A percentile compares a stretch with the other conserved stretches of the same genome.
These are phyloP conservation scores for Camellia lanceoleosa DNA, from an alignment of 148 eudicot species.

Conservation along the genomic window DNA sequence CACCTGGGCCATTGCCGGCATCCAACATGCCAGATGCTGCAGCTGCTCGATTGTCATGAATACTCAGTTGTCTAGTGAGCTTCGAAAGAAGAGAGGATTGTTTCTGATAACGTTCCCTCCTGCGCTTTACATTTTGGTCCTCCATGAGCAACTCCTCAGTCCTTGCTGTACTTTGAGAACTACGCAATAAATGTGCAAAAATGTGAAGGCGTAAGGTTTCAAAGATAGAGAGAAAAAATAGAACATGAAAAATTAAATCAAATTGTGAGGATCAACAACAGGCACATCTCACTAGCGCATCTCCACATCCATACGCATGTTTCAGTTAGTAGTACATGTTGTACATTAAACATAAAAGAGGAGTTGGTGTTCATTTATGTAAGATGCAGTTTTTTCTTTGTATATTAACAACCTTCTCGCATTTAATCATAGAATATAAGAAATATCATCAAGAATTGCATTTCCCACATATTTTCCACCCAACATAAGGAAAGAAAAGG, in stretches of 20 bases:
- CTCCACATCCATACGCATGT: neutral
- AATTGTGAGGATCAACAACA: neutral
- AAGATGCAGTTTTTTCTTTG: neutral
- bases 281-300: neutral
- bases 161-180: conserved; percentile 75
- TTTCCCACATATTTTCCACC: neutral
- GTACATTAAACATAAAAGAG: neutral
- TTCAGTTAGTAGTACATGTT: neutral
- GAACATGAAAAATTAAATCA: neutral
- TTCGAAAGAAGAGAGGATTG: conserved; percentile 86
- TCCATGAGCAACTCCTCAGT: conserved; percentile 94
- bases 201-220: neutral
- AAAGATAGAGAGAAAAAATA: neutral
- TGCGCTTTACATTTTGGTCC: conserved; percentile 82
- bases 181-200: conserved; percentile 14
- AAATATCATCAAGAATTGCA: neutral
- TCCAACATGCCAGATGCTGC: conserved; percentile 64
- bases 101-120: conserved; percentile 78
- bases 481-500: neutral
- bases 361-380: neutral
- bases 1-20: conserved; percentile 45
- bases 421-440: neutral
- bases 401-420: neutral
- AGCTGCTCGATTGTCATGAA: conserved; percentile 88
- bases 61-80: conserved; percentile 81